Base-by-base conservation (phyloP, 1,284 basidiomycete species). In the Vanrija humicola region DNA sequence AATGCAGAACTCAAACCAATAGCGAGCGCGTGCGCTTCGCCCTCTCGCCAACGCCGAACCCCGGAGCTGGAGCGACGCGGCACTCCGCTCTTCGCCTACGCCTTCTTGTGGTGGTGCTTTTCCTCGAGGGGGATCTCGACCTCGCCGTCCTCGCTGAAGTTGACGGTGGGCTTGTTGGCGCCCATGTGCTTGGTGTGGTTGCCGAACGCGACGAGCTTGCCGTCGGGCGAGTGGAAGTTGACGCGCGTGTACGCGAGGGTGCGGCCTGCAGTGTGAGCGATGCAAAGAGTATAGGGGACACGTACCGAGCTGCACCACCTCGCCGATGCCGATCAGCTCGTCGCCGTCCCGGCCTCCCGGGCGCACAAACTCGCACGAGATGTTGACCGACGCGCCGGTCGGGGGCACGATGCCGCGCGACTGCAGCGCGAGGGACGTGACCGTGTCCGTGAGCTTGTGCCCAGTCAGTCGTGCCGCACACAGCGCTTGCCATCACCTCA, bases 171-270 rank as follows among this genome's bases (percentile, higher is more conserved):
- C 21, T 58, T 59, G 43, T 59, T 62, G 12, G 64, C 59, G 53
- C 67, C 72, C 65, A 77, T 69, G 40, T 70, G 66, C 58, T 77
- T 77, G 19, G 75, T 77, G 64, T 77, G 75, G 43, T 61, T 65
- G 12, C 74, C 75, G 56, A 68, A 74, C 5, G 75, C 75, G n/a
- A 75, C 68, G 14, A 76, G 49, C 57, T 71, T 70, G 29, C 65
- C 59, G n/a, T 68, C 58, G 21, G 58, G 42, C 29, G 65, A 64
- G 56, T 64, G 73, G 52, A 75, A 75, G 28, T 64, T 66, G 51
- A 73, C 68, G 50, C 68, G 54, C 5, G 73, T 73, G 48, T 65
- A 70, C 3, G 73, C 70, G 29, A 73, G 61, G 12, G 68, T 70
- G 29, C 62, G 62, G 34, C 72, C 71, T 70, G 52, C 6, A 16